phyloP scores from a whole-genome alignment of 2,329 filamentous ascomycete species.

The Torrubiellomyces zombiae region DNA sequence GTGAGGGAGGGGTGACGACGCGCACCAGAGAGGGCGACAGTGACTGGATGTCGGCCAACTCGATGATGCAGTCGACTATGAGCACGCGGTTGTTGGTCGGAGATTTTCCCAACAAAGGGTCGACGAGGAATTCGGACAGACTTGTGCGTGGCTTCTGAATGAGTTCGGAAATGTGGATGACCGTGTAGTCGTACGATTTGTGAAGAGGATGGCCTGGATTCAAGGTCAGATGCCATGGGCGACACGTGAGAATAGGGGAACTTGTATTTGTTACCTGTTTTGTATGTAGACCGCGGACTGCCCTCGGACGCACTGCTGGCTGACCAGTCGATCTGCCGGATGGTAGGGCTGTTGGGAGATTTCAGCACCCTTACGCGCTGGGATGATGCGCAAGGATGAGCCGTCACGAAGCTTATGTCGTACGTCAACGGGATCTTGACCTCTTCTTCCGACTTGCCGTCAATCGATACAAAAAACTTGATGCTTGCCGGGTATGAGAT shows the following conservation, averaged over 20 bases:
- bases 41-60: constrained; percentile 27
- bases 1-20: constrained; percentile 11
- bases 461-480: constrained; percentile 18
- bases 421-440: constrained; percentile 31
- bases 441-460: constrained; percentile 23
- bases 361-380: constrained; percentile 39
- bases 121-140: constrained; percentile 28
- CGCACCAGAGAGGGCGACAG: constrained; percentile 30
- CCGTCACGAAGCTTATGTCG: constrained; percentile 49
- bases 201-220: constrained; percentile 42
- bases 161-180: constrained; percentile 41
- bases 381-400: constrained; percentile 45
- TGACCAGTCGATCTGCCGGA: constrained; percentile 37
- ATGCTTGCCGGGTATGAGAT: constrained; percentile 18
- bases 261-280: constrained; percentile 33
- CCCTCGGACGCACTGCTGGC: constrained; percentile 26
- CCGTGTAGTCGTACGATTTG: constrained; percentile 43
- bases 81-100: constrained; percentile 24
- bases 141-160: constrained; percentile 28
- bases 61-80: constrained; percentile 47
- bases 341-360: constrained; percentile 41
- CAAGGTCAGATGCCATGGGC: constrained; percentile 7
- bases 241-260: no score
- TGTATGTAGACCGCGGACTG: constrained; percentile 27
- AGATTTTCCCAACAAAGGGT: constrained; percentile 16